These are phyloP conservation scores for Solanum rostratum DNA, from an alignment of 257 asterid species.

Conservation along the genomic window DNA sequence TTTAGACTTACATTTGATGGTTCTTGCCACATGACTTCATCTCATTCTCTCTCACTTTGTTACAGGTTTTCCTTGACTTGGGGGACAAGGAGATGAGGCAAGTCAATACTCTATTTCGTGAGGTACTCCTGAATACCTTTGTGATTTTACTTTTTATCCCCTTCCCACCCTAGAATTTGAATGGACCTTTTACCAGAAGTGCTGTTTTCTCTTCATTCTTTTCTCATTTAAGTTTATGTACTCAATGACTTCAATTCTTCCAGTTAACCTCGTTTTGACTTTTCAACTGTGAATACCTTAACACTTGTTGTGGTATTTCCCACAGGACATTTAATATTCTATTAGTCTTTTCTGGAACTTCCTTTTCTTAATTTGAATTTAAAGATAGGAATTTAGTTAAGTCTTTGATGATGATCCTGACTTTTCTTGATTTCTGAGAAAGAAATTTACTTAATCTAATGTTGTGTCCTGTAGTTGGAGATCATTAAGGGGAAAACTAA, in stretches of 20 bases:
- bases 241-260: background rate
- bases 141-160: background rate
- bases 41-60: conserved; percentile 8
- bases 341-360: background rate
- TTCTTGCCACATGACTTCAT: background rate
- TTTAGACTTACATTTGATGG: background rate
- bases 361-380: background rate
- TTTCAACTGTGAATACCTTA: background rate
- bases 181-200: background rate
- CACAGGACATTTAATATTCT: background rate
- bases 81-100: conserved; percentile 70
- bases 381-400: background rate
- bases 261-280: background rate
- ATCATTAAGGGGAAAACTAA: conserved; percentile 41
- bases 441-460: background rate
- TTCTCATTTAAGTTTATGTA: background rate
- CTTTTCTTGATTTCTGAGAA: background rate
- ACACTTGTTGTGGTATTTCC: background rate
- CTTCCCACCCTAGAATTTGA: background rate
- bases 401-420: background rate
- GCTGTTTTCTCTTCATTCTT: background rate
- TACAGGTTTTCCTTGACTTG: conserved; percentile 81
- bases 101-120: conserved; percentile 63
- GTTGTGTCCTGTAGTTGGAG: conserved; percentile 46
- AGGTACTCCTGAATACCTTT: conserved; percentile 35